Evolutionary conservation across 805 yeast genomes (phyloP), one percentile per base, ranked within the genome.

Genomic region (Kodamaea restingae): DNA sequence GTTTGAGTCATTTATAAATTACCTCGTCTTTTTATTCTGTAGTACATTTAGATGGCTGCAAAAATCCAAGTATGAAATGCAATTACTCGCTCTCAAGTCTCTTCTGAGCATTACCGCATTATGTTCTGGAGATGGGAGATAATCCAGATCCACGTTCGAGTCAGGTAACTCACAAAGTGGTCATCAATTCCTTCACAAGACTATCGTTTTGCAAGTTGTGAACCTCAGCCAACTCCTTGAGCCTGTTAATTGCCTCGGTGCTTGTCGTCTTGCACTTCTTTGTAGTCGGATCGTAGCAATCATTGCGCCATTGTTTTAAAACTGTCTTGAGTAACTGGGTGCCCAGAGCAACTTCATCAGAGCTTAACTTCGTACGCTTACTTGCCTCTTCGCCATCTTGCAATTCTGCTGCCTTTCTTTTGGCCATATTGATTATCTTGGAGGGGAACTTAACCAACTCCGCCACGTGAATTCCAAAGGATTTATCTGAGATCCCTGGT

Each of bases 391-490:
- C 63, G 10, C 45, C 51, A 41, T 78, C 85, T 58, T 87, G 95
- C 38, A 93, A 70, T 54, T 93, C 98, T 4, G 75, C 68, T 0
- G 97, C 95, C 59, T 91, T 91, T 44, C 98, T 76, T 56, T 91
- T 93, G 7, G 98, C 96, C 98, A 93, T 93, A 41, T 78, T 75
- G 35, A 93, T 80, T 36, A 93, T 93, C 60, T 93, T 93, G 17
- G 70, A 66, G 2, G 98, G 98, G 61, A 93, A 93, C 49, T 86
- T 84, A 14, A 91, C 98, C 21, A 91, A 80, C 61, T 93, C 97
- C 0, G 98, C 98, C 33, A 93, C 98, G 58, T 93, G 95, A 35
- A 93, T 90, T 62, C 98, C 98, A 65, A 93, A 93, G 0, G 97
- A 88, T 60, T 90, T 93, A 60, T 88, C 96, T 2, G 95, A 82